Evolutionary conservation across 192 early-diverging fungal genomes (phyloP).

Genomic region (Rhizophagus clarus): DNA sequence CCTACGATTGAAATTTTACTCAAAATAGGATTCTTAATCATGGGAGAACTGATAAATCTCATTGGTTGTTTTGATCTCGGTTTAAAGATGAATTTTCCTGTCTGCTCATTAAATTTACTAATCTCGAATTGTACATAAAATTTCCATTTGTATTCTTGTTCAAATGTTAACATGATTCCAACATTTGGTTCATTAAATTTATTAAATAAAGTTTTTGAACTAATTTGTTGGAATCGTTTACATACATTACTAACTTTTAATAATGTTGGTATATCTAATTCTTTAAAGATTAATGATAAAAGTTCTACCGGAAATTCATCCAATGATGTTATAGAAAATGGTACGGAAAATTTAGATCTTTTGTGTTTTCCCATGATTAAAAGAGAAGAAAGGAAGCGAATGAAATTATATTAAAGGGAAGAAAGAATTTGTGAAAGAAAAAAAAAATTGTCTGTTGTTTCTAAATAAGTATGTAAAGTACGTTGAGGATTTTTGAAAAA

Average conservation of each 20-base stretch:
- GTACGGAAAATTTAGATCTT: background rate
- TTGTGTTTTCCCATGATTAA: background rate
- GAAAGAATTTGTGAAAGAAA: too few relatives aligned
- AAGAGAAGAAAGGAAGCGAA: background rate
- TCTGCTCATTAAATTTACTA: background rate
- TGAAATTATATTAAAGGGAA: too few relatives aligned
- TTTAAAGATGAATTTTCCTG: constrained; percentile 3
- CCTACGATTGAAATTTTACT: background rate
- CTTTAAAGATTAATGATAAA: constrained; percentile 3
- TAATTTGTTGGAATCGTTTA: background rate
- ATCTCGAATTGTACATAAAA: background rate
- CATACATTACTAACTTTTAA: constrained; percentile 5
- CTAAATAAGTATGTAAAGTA: too few relatives aligned
- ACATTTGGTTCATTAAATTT: constrained; percentile 9
- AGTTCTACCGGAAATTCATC: background rate
- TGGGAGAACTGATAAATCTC: background rate
- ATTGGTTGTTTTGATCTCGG: background rate
- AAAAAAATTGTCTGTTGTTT: too few relatives aligned
- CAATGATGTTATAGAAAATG: background rate
- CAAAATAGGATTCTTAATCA: background rate
- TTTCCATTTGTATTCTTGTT: constrained; percentile 17
- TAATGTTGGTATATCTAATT: background rate
- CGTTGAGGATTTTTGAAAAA: too few relatives aligned
- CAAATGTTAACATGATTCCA: background rate
- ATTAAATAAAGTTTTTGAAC: background rate